phyloP scores from a whole-genome alignment of 495 filamentous ascomycete species.

The Annulohypoxylon stygium region DNA sequence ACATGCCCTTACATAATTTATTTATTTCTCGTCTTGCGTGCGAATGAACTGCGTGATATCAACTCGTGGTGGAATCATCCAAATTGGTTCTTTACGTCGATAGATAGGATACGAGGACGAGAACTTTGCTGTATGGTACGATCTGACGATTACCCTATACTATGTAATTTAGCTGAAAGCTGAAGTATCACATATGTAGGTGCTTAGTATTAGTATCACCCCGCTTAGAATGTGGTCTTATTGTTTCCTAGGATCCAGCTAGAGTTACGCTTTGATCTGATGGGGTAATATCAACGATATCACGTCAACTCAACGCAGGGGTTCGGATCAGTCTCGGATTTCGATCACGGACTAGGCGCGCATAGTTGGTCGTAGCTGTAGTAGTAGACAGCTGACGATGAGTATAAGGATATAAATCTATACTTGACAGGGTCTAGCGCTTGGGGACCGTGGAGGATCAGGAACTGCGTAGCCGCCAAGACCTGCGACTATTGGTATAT shows the following conservation, averaged over 20 bases:
- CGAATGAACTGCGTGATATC: background rate
- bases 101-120: background rate
- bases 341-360: background rate
- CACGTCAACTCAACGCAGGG: conserved; percentile 21
- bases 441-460: conserved; percentile 33
- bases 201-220: background rate
- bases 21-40: background rate
- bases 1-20: background rate
- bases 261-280: background rate
- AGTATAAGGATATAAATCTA: conserved; percentile 6
- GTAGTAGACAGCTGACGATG: conserved; percentile 5
- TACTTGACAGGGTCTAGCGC: conserved; percentile 34
- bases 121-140: background rate
- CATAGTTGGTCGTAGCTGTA: background rate
- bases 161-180: conserved; percentile 1
- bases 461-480: conserved; percentile 12
- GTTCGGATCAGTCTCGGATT: conserved; percentile 11
- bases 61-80: background rate
- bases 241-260: conserved; percentile 10
- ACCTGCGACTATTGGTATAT: conserved; percentile 12
- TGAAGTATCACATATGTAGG: background rate
- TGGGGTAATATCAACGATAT: background rate
- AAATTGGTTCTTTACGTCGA: background rate
- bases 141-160: background rate
- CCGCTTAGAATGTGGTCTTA: background rate